Conservation (phyloP, 192 early-diverging fungal species). For the Rhizophagus prolifer region DNA sequence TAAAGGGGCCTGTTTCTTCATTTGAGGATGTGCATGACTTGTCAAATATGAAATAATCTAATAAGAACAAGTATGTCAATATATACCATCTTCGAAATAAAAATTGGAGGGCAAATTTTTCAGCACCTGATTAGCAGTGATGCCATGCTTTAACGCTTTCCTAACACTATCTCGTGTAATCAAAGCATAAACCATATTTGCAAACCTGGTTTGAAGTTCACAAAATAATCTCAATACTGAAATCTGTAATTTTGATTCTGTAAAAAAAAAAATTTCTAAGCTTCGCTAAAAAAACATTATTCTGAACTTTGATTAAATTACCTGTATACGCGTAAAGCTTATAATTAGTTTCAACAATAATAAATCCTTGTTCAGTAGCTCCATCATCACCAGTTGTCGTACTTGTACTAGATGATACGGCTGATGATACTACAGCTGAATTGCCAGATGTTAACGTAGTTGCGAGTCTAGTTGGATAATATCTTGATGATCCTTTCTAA, state of each 20-base stretch:
- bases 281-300: not conserved
- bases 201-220: slow-evolving; percentile 76
- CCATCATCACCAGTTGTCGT: slow-evolving; percentile 39
- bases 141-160: slow-evolving; percentile 79
- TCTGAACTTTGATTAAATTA: slow-evolving; percentile 18
- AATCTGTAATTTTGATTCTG: slow-evolving; percentile 89
- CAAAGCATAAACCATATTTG: slow-evolving; percentile 88
- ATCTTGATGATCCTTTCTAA: slow-evolving; percentile 62
- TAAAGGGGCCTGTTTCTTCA: slow-evolving; percentile 77
- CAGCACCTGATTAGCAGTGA: slow-evolving; percentile 85
- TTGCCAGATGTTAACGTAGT: slow-evolving; percentile 87
- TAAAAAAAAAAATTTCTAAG: not conserved
- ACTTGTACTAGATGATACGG: slow-evolving; percentile 27
- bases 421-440: slow-evolving; percentile 42
- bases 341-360: slow-evolving; percentile 96
- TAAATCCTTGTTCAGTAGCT: slow-evolving; percentile 68
- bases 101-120: not conserved
- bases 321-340: slow-evolving; percentile 92
- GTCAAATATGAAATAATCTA: slow-evolving; percentile 88
- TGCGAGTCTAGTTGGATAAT: slow-evolving; percentile 90
- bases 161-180: slow-evolving; percentile 87
- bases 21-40: slow-evolving; percentile 89
- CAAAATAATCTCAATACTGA: slow-evolving; percentile 90
- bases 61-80: not conserved
- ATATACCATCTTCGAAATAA: not conserved